A percentile compares a stretch with the other conserved stretches of the same genome.
Conservation (phyloP, 352 stramenopile species). For the Saprolegnia parasitica region DNA sequence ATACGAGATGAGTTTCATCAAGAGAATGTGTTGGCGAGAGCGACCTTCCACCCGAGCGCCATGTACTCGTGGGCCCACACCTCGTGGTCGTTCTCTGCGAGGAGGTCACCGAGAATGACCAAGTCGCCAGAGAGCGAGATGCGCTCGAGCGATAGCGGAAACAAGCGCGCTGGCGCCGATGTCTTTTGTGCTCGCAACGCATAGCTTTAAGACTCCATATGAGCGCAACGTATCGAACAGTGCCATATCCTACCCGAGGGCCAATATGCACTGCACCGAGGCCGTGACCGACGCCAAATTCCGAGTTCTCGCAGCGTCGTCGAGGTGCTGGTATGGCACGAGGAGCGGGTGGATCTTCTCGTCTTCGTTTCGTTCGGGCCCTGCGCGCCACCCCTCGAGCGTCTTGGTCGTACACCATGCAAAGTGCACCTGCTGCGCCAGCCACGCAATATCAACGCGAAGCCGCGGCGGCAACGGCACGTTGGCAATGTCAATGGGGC, state of each 20-base stretch:
- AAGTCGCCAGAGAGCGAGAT: conserved; percentile 54
- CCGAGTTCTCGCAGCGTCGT: conserved; percentile 34
- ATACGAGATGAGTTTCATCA: too few relatives aligned
- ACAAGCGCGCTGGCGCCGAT: conserved; percentile 17
- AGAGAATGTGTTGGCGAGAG: too few relatives aligned
- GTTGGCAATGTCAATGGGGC: conserved; percentile 38
- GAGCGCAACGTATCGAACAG: conserved; percentile 26
- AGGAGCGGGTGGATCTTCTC: conserved; percentile 46
- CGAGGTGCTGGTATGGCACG: conserved; percentile 46
- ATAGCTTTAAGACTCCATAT: conserved; percentile 28
- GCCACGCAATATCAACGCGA: conserved; percentile 31
- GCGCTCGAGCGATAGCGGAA: conserved; percentile 34
- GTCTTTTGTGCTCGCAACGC: neutral
- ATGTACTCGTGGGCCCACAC: conserved; percentile 56
- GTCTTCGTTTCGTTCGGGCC: conserved; percentile 39
- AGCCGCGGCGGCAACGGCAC: conserved; percentile 40
- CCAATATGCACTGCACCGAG: conserved; percentile 56
- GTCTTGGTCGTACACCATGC: conserved; percentile 58
- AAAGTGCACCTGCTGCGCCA: conserved; percentile 60
- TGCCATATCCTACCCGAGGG: conserved; percentile 39
- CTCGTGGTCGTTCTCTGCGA: conserved; percentile 67
- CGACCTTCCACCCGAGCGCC: conserved; percentile 40
- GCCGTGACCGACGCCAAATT: conserved; percentile 51
- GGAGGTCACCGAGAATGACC: conserved; percentile 58
- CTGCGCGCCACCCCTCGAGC: conserved; percentile 43